Evolutionary conservation across 225 moss, liverwort and hornwort species (phyloP).

Genomic region (Physcomitrium patens): DNA sequence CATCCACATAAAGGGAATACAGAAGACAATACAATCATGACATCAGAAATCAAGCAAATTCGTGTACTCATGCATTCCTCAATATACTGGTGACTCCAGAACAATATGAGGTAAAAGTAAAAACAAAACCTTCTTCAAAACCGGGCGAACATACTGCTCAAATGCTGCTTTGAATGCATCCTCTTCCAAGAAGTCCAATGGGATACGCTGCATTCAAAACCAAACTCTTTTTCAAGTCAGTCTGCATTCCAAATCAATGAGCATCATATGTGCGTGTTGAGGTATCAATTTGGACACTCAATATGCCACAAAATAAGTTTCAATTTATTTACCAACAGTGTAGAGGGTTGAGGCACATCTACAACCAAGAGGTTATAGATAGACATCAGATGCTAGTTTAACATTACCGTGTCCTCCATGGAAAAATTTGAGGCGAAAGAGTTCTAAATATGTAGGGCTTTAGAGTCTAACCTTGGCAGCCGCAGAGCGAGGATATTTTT

Average conservation of each 20-base stretch:
- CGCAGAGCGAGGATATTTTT: constrained; percentile 85
- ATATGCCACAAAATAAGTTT: constrained; percentile 8
- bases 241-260: constrained; percentile 3
- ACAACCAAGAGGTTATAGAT: neutral
- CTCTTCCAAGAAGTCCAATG: constrained; percentile 88
- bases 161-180: constrained; percentile 68
- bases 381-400: neutral
- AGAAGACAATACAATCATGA: constrained; percentile 23
- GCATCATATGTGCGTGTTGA: neutral
- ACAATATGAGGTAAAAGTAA: neutral
- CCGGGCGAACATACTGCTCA: constrained; percentile 71
- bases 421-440: neutral
- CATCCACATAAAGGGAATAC: constrained; percentile 8
- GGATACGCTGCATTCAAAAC: constrained; percentile 72
- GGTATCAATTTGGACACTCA: neutral
- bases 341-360: constrained; percentile 1
- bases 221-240: constrained; percentile 1
- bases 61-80: constrained; percentile 6
- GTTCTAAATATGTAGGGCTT: constrained; percentile 7
- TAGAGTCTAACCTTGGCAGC: constrained; percentile 71
- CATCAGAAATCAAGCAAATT: constrained; percentile 22
- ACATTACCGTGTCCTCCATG: neutral
- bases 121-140: constrained; percentile 73
- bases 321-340: neutral
- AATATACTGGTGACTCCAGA: neutral